phyloP scores from a whole-genome alignment of 1,284 basidiomycete species.

The Kalmanozyma brasiliensis region DNA sequence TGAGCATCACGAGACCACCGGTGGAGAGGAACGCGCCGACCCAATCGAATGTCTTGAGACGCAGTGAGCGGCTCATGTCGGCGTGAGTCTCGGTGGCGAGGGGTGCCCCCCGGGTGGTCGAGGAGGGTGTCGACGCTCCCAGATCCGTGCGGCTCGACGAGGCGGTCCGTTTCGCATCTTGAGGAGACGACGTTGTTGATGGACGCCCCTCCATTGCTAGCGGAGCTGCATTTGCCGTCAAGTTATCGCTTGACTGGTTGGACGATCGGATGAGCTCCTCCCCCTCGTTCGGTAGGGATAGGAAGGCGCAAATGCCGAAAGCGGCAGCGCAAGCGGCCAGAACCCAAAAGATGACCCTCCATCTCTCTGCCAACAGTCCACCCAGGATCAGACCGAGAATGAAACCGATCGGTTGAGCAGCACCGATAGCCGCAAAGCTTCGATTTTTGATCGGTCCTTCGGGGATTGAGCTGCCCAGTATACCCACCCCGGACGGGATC shows the following conservation, averaged over 20 bases:
- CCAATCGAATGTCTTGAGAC: constrained; percentile 76
- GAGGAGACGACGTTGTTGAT: constrained; percentile 2
- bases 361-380: constrained; percentile 74
- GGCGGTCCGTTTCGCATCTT: constrained; percentile 5
- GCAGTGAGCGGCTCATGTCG: constrained; percentile 17
- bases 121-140: constrained; percentile 2
- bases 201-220: constrained; percentile 6
- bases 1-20: constrained; percentile 78
- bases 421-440: constrained; percentile 65
- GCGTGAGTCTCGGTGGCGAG: not conserved
- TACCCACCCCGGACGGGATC: constrained; percentile 59
- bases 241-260: constrained; percentile 11
- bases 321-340: constrained; percentile 72
- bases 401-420: constrained; percentile 79
- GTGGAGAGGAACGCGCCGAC: constrained; percentile 81
- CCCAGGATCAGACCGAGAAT: constrained; percentile 76
- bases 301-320: constrained; percentile 71
- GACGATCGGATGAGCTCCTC: constrained; percentile 33
- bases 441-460: constrained; percentile 65
- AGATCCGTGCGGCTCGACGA: constrained; percentile 10
- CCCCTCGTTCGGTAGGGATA: constrained; percentile 69
- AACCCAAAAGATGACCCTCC: constrained; percentile 76
- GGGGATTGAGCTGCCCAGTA: constrained; percentile 62
- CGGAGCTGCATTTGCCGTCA: constrained; percentile 4
- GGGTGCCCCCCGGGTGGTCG: not conserved